Base-by-base conservation (phyloP, 176 grass and related monocot species). In the Eremochloa ophiuroides region DNA sequence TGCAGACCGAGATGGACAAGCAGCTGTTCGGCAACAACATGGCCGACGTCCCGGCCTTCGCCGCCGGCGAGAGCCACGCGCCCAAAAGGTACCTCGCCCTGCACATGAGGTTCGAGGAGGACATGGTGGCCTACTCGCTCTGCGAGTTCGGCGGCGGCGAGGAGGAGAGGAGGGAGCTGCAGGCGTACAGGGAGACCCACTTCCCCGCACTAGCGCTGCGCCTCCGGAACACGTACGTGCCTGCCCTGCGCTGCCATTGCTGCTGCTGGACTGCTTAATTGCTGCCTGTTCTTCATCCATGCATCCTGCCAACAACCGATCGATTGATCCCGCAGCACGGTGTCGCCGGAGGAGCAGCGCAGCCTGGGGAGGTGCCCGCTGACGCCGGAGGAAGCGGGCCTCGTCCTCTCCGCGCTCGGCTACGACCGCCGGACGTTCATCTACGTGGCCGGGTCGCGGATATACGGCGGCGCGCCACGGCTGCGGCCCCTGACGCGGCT, bases 111-210 rank as follows among this genome's bases (percentile, higher is more conserved):
- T 98, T 98, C 88, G 96, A 98, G 91, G 67, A 86, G 78, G 96
- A 98, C 80, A 98, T 98, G 96, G 96, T 98, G 0, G 93, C 96
- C 20, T 98, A 98, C 79, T 98, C 96, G 71, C 86, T 98, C 73
- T 98, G 95, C 70, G 86, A 95, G 17, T 98, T 98, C 86, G 95
- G 93, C 63, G 95, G 95, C 46, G 92, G 95, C 28, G 78, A 93
- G 1, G 91, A 65, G 39, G 95, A 98, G 86, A 81, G 84, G 75
- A 33, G 67, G 75, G 92, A 98, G 81, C 86, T 98, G 61, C 86
- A 91, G 63, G 87, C 85, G 42, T 98, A 91, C 80, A 73, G 95
- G 71, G 92, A 98, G 79, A 85, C 83, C 8, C 95, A 98, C 47
- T 98, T 98, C 78, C 95, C 88, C 18, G 41, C 84, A 7, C 92